These are phyloP conservation scores for Candida tropicalis DNA, from an alignment of 1,139 yeast species.

Conservation along the genomic window DNA sequence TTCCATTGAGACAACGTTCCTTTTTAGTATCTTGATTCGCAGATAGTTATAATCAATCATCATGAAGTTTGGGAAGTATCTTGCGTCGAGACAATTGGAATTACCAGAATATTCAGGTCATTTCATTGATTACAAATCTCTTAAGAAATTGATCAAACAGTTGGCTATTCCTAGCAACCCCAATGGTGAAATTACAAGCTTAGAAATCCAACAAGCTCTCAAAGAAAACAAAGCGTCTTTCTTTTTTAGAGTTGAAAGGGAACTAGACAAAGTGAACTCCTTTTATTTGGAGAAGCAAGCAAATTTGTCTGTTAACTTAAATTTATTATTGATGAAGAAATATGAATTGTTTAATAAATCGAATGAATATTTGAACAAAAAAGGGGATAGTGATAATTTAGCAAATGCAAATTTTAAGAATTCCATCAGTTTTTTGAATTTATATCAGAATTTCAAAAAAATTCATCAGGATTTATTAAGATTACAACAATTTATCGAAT, in stretches of 20 bases:
- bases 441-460: constrained; percentile 87
- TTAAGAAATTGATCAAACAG: constrained; percentile 78
- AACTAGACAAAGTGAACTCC: constrained; percentile 88
- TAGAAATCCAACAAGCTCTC: constrained; percentile 59
- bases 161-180: constrained; percentile 47
- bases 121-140: constrained; percentile 91
- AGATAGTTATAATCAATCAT: no score
- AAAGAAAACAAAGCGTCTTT: constrained; percentile 93
- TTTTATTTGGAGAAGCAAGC: constrained; percentile 91
- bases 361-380: constrained; percentile 35
- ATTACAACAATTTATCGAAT: constrained; percentile 88
- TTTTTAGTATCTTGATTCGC: no score
- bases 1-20: constrained; percentile 1
- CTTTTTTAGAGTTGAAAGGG: constrained; percentile 90
- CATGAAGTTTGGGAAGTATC: constrained; percentile 92
- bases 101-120: constrained; percentile 93
- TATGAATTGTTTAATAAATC: constrained; percentile 53
- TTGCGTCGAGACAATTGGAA: constrained; percentile 92
- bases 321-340: constrained; percentile 74
- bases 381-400: constrained; percentile 15
- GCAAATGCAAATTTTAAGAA: constrained; percentile 37
- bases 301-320: constrained; percentile 75
- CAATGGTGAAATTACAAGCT: constrained; percentile 19
- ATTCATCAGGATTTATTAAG: constrained; percentile 86
- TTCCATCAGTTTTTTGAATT: constrained; percentile 47